Evolutionary conservation across 345 rosid genomes (phyloP), one percentile per base, ranked within the genome.

Genomic region (Camelina neglecta): DNA sequence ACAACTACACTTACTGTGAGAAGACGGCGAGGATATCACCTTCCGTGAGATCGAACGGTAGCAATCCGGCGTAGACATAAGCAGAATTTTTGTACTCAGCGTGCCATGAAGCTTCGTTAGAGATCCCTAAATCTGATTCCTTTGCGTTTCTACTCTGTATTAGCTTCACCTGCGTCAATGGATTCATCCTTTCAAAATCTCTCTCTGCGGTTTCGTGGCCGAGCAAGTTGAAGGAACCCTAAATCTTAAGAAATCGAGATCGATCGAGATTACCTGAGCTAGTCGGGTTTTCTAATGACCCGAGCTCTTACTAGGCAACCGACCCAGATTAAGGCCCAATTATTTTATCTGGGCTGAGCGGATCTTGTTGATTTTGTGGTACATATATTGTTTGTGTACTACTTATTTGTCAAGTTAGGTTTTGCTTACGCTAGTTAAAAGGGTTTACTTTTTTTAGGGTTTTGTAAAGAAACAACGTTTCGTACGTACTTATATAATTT

Each of bases 1-100:
- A 35, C 2, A 35, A 21, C 26, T 21, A 20, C 7, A 10, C 82
- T 81, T 80, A 94, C 97, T 92, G 99, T 6, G 97, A 81, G 69
- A 94, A 94, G 55, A 92, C 86, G 13, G 99, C 97, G 59, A 95
- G 97, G 74, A 95, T 90, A 75, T 95, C 99, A 41, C 97, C 99
- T 77, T 92, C 97, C 18, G 96, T 92, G 80, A 95, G 99, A 38
- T 92, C 97, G 72, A 81, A 95, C 6, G 99, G 90, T 62, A 95
- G 79, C 72, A 97, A 93, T 12, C 97, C 99, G 31, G 86, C 90
- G 75, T 53, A 92, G 36, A 95, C 68, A 58, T 92, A 92, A 4
- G 97, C 96, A 1, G 97, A 95, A 16, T 87, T 85, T 79, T 86
- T 95, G 86, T 90, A 95, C 84, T 86, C 90, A 74, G 97, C 88